Evolutionary conservation across 176 grass and related monocot genomes (phyloP).

Genomic region (Carex pumila): DNA sequence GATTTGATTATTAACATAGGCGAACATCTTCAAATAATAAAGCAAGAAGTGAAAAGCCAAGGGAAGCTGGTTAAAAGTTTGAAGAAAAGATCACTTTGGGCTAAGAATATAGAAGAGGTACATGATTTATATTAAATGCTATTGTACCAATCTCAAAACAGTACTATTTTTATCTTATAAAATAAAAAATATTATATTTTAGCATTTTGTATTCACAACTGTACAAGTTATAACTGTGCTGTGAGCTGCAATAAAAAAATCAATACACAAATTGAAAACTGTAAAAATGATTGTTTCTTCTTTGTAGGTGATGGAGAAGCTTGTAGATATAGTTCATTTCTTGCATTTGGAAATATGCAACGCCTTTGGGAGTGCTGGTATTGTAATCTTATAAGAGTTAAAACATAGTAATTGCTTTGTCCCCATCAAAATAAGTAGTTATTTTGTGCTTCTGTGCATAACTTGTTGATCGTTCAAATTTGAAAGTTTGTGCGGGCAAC

Average conservation of each 20-base stretch:
- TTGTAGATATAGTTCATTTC: conserved; percentile 92
- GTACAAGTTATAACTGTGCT: background rate
- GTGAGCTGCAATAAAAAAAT: background rate
- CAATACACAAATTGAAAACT: background rate
- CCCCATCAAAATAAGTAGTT: background rate
- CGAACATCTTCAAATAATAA: conserved; percentile 73
- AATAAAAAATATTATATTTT: conserved; percentile 12
- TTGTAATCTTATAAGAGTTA: conserved; percentile 22
- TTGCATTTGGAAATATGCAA: conserved; percentile 84
- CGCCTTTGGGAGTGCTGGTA: conserved; percentile 74
- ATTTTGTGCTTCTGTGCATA: background rate
- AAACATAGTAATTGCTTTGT: conserved; percentile 12
- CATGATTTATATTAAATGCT: conserved; percentile 10
- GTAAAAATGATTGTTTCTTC: conserved; percentile 11
- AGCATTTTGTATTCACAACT: background rate
- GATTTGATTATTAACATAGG: conserved; percentile 43
- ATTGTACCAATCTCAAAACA: background rate
- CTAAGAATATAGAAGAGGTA: conserved; percentile 96
- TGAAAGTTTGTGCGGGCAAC: background rate
- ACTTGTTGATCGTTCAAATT: conserved; percentile 15
- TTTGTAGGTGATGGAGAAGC: conserved; percentile 87
- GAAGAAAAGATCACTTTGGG: conserved; percentile 89
- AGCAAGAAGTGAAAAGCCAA: conserved; percentile 80
- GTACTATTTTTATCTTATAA: background rate
- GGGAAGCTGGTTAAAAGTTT: conserved; percentile 72